A percentile compares a stretch with the other conserved stretches of the same genome.
Conservation (phyloP, 139 green algal species). For the Tetradesmus obliquus region DNA sequence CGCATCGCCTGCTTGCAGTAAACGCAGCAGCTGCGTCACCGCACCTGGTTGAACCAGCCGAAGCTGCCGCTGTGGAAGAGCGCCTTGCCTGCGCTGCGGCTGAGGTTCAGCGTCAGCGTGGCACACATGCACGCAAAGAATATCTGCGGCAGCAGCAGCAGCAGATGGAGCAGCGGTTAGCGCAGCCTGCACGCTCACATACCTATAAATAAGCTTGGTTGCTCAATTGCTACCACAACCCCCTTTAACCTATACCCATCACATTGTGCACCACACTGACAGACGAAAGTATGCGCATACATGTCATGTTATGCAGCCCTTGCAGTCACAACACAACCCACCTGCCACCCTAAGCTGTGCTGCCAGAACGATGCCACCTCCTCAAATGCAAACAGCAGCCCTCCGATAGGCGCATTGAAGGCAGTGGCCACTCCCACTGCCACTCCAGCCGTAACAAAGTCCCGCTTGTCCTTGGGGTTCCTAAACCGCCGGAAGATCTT, state of each 20-base stretch:
- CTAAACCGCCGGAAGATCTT: slow-evolving; percentile 82
- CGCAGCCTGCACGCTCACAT: too few species aligned
- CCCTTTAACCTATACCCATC: background rate
- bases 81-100: slow-evolving; percentile 67
- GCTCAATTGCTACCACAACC: background rate
- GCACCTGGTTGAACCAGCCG: slow-evolving; percentile 61
- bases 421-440: slow-evolving; percentile 86
- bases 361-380: slow-evolving; percentile 90
- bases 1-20: too few species aligned
- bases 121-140: slow-evolving; percentile 83
- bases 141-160: slow-evolving; percentile 44
- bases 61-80: slow-evolving; percentile 61
- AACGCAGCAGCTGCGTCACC: background rate
- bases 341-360: slow-evolving; percentile 82
- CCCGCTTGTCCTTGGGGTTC: slow-evolving; percentile 90
- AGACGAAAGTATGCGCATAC: too few species aligned
- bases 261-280: background rate
- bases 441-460: slow-evolving; percentile 91
- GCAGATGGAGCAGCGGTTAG: background rate
- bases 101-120: slow-evolving; percentile 76
- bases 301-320: too few species aligned
- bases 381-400: slow-evolving; percentile 93
- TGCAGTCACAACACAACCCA: background rate
- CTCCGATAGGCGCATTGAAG: slow-evolving; percentile 78
- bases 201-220: background rate